Evolutionary conservation across 441 rosid species (phyloP).

Genomic region (Aquilaria agallochum): DNA sequence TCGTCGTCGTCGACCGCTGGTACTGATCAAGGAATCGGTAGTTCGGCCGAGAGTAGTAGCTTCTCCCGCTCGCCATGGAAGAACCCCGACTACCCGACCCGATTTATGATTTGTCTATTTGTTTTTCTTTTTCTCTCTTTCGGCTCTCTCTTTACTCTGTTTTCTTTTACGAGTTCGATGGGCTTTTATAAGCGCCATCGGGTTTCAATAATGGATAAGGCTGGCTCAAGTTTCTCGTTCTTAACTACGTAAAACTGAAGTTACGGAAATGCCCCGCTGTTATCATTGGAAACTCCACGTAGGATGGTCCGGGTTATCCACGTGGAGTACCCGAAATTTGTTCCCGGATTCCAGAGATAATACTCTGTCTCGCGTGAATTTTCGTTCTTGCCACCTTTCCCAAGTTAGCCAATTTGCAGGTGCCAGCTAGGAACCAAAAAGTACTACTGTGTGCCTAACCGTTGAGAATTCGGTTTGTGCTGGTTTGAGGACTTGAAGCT

Average conservation of each 20-base stretch:
- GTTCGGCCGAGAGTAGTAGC: slow-evolving; percentile 53
- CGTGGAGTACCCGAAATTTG: slow-evolving; percentile 9
- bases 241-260: slow-evolving; percentile 12
- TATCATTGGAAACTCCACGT: slow-evolving; percentile 20
- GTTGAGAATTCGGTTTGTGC: background rate
- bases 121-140: background rate
- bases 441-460: background rate
- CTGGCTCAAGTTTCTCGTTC: slow-evolving; percentile 8
- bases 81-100: background rate
- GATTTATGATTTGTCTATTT: background rate
- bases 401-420: too few species aligned
- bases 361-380: background rate
- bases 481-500: background rate
- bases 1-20: slow-evolving; percentile 9
- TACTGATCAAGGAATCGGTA: slow-evolving; percentile 62
- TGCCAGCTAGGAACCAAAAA: too few species aligned
- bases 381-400: too few species aligned
- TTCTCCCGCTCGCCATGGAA: slow-evolving; percentile 66
- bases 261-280: slow-evolving; percentile 25
- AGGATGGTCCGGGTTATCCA: slow-evolving; percentile 16
- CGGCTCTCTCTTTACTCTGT: background rate
- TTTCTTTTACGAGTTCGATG: slow-evolving; percentile 10
- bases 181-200: slow-evolving; percentile 48
- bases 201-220: slow-evolving; percentile 49
- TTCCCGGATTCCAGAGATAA: background rate